A percentile compares a stretch with the other conserved stretches of the same genome.
Evolutionary conservation across 306 rosid species (phyloP).

Genomic region (Vicia faba): DNA sequence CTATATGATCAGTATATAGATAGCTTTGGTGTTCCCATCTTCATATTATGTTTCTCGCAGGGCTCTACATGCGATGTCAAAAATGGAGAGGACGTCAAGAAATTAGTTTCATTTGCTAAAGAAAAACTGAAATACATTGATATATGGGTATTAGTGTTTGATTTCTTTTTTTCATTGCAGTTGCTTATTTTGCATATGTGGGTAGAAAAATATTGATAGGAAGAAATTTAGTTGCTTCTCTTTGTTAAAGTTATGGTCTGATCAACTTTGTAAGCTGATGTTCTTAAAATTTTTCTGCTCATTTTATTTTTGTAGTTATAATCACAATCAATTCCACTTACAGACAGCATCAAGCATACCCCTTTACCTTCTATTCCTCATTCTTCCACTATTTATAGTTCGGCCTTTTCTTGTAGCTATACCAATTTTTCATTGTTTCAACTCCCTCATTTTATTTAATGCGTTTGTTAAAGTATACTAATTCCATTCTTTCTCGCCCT

Average conservation of each 20-base stretch:
- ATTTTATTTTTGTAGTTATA: slow-evolving; percentile 6
- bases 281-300: slow-evolving; percentile 6
- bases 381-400: no score
- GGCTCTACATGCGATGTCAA: slow-evolving; percentile 85
- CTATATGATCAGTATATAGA: background rate
- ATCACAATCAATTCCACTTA: slow-evolving; percentile 5
- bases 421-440: slow-evolving; percentile 19
- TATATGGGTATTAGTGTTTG: slow-evolving; percentile 70
- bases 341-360: slow-evolving; percentile 8
- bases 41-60: slow-evolving; percentile 49
- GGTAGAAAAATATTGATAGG: slow-evolving; percentile 2
- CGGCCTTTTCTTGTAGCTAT: background rate
- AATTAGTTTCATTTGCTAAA: slow-evolving; percentile 77
- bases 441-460: slow-evolving; percentile 20
- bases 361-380: no score
- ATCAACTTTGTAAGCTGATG: slow-evolving; percentile 24
- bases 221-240: slow-evolving; percentile 3
- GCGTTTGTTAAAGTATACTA: slow-evolving; percentile 33
- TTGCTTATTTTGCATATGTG: slow-evolving; percentile 22
- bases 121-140: slow-evolving; percentile 74
- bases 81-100: slow-evolving; percentile 80
- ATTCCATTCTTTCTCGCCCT: slow-evolving; percentile 38
- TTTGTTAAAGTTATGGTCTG: slow-evolving; percentile 1
- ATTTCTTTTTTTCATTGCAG: slow-evolving; percentile 15
- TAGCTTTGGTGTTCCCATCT: slow-evolving; percentile 36